phyloP scores from a whole-genome alignment of 2,329 filamentous ascomycete species.

The Blumeriella jaapii region DNA sequence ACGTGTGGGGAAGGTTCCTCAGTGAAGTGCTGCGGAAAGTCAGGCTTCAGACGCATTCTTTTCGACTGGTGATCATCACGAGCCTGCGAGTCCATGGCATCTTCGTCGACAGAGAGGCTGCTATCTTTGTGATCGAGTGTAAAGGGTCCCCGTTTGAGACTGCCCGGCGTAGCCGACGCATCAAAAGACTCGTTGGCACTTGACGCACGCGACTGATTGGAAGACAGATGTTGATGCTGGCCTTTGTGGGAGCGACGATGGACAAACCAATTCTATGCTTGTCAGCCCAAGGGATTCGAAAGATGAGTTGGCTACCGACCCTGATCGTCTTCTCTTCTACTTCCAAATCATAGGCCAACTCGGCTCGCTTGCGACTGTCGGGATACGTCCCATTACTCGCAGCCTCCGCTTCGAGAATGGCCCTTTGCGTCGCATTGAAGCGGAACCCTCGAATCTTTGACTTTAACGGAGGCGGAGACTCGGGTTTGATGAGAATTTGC shows the following conservation, averaged over 20 bases:
- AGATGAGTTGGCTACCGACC: neutral
- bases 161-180: too few relatives aligned
- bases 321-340: constrained; percentile 8
- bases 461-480: neutral
- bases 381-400: constrained; percentile 4
- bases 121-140: too few relatives aligned
- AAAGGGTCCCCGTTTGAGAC: too few relatives aligned
- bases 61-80: too few relatives aligned
- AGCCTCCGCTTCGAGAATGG: constrained; percentile 5
- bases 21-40: too few relatives aligned
- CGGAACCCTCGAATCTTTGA: constrained; percentile 4
- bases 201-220: neutral
- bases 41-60: too few relatives aligned
- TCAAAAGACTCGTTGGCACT: too few relatives aligned
- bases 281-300: neutral
- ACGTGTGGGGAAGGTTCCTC: too few relatives aligned
- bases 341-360: constrained; percentile 4
- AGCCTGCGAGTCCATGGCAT: too few relatives aligned
- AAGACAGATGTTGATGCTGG: neutral
- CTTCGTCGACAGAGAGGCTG: too few relatives aligned
- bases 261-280: constrained; percentile 8
- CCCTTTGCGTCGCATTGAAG: constrained; percentile 4
- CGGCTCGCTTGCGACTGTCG: constrained; percentile 1
- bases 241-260: constrained; percentile 3
- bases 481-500: neutral